These are phyloP conservation scores for Phyllostachys edulis DNA, from an alignment of 176 grass and related monocot species.

Conservation along the genomic window DNA sequence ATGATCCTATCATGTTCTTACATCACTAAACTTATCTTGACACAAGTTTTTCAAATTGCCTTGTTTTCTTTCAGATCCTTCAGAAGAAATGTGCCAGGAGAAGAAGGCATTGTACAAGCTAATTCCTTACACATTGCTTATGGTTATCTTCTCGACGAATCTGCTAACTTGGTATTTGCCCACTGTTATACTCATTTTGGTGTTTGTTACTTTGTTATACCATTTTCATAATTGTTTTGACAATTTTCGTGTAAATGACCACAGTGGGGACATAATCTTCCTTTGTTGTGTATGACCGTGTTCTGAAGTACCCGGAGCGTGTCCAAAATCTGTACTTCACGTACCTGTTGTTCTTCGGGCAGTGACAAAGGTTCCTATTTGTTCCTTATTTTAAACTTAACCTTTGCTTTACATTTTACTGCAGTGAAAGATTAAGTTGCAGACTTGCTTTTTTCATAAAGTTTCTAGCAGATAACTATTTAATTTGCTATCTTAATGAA, in stretches of 20 bases:
- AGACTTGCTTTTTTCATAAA: neutral
- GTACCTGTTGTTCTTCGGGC: constrained; percentile 93
- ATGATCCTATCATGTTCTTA: neutral
- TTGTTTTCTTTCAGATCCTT: constrained; percentile 69
- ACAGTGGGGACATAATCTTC: constrained; percentile 88
- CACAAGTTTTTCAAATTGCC: neutral
- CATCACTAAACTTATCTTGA: constrained; percentile 2
- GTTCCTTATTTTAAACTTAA: neutral
- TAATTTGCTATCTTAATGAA: constrained; percentile 59
- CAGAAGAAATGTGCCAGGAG: constrained; percentile 83
- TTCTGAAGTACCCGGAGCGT: constrained; percentile 79
- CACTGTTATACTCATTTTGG: neutral
- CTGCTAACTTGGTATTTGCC: constrained; percentile 59
- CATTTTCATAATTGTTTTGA: constrained; percentile 20
- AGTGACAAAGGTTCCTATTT: constrained; percentile 73
- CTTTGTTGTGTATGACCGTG: constrained; percentile 81
- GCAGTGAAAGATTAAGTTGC: neutral
- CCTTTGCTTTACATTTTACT: neutral
- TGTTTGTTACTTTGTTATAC: constrained; percentile 17
- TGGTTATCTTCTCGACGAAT: constrained; percentile 70
- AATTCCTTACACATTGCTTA: constrained; percentile 98
- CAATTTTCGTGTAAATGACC: constrained; percentile 25
- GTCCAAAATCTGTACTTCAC: constrained; percentile 90
- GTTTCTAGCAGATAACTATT: constrained; percentile 6
- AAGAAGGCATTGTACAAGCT: constrained; percentile 89